Evolutionary conservation across 257 asterid species (phyloP), one percentile per base, ranked within the genome.

Genomic region (Buddleja alternifolia): DNA sequence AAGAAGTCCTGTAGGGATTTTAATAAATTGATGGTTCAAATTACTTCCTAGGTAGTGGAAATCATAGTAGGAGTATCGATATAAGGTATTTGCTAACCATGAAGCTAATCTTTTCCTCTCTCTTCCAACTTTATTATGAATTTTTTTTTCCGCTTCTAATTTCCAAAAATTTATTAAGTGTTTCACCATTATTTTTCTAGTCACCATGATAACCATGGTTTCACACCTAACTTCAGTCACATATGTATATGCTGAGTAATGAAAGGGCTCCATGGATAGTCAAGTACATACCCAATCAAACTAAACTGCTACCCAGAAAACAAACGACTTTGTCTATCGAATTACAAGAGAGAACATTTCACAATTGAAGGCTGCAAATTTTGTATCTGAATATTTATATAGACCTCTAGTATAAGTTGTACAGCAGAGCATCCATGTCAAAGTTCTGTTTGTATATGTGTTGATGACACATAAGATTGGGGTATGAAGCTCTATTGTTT

Each of bases 401-500:
- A 29, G 20, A 9, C 17, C 14, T 9, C n/a, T 14, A n/a, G n/a
- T 12, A 6, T 4, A 53, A 19, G 60, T 12, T 53, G 14, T 15
- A 55, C 40, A 24, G 0, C n/a, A 1, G 40, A 56, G 19, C 23
- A 41, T 62, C 21, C 51, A 3, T 62, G 7, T 32, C 3, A 19
- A 62, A 41, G 51, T 62, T 19, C 14, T 11, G 10, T 63, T 24
- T 44, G 25, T 10, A 15, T 46, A n/a, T 59, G 47, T 19, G 16
- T 52, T 20, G 41, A 45, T 68, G 23, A 17, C 73, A 41, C 17
- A 25, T 68, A 24, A 7, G 44, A 4, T 37, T 36, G 69, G 55
- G 45, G n/a, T 39, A n/a, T 19, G 8, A 36, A 48, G 24, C 29
- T 66, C 44, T 17, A 45, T 0, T 6, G 1, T 15, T 40, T 73